phyloP scores from a whole-genome alignment of 192 early-diverging fungal genomes.

The Funneliformis mosseae region DNA sequence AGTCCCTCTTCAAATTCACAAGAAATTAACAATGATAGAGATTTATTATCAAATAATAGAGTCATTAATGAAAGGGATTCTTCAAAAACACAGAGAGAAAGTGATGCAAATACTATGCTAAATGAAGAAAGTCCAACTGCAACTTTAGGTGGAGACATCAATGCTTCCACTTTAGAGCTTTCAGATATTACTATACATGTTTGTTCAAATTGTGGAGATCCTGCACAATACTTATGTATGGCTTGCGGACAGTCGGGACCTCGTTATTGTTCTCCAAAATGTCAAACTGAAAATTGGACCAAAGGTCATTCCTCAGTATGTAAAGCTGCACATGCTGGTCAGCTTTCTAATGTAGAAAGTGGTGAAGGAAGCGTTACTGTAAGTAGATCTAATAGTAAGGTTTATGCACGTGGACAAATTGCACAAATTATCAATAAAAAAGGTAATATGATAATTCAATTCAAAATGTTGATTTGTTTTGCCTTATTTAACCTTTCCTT shows the following conservation, averaged over 20 bases:
- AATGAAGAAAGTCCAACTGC: background rate
- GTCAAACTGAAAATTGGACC: background rate
- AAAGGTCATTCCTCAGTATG: background rate
- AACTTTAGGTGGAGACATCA: background rate
- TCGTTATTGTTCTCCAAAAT: background rate
- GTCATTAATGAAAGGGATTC: background rate
- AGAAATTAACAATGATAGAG: background rate
- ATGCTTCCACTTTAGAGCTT: background rate
- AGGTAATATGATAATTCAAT: too few species aligned
- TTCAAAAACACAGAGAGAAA: background rate
- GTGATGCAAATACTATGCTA: background rate
- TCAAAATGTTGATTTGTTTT: background rate
- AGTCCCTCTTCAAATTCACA: background rate
- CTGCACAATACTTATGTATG: background rate
- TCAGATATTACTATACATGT: background rate
- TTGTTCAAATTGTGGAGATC: background rate
- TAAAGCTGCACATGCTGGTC: background rate
- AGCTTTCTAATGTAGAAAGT: background rate
- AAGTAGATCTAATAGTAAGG: background rate
- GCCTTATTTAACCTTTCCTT: background rate
- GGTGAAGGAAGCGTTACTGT: background rate
- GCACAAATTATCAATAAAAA: constrained; percentile 10
- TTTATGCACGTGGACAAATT: background rate
- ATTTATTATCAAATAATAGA: background rate
- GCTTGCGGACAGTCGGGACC: background rate